These are phyloP conservation scores for Aspergillus arachidicola DNA, from an alignment of 2,329 filamentous ascomycete genomes.

Conservation along the genomic window DNA sequence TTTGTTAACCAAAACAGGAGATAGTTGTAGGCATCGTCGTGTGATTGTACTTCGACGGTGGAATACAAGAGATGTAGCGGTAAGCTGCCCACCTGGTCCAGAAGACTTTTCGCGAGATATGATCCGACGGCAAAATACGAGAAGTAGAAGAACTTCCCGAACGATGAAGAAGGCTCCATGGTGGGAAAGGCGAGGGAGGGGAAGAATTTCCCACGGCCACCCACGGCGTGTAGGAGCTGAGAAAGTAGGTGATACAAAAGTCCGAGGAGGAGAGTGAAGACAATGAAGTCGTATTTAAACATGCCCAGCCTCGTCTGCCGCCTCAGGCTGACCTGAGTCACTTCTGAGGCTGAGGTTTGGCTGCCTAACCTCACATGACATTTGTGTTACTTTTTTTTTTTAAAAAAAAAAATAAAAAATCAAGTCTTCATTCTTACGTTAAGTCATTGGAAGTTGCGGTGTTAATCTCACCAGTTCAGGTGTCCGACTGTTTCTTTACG, in stretches of 20 bases:
- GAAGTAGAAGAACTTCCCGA: conserved; percentile 6
- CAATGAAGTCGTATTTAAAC: not conserved
- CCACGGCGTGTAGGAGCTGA: not conserved
- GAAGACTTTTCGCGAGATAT: conserved; percentile 5
- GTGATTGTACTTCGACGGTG: conserved; percentile 7
- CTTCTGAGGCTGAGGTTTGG: not conserved
- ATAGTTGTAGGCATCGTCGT: conserved; percentile 12
- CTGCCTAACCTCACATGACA: conserved; percentile 1
- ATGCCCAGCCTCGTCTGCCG: not conserved
- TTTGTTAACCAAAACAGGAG: conserved; percentile 11
- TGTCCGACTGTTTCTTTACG: not conserved
- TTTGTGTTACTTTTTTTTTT: not conserved
- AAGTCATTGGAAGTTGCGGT: not conserved
- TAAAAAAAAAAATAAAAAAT: no score
- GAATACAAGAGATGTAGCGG: conserved; percentile 7
- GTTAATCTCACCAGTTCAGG: not conserved
- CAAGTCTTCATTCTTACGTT: no score
- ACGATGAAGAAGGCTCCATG: conserved; percentile 1
- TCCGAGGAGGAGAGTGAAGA: not conserved
- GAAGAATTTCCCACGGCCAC: not conserved
- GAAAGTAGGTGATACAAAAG: not conserved
- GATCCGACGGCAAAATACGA: conserved; percentile 11
- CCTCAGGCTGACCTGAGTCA: not conserved
- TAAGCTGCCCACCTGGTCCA: conserved; percentile 2
- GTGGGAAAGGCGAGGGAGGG: not conserved